Evolutionary conservation across 352 stramenopile species (phyloP), one percentile per base, ranked within the genome.

Genomic region (Globisporangium barbulae): DNA sequence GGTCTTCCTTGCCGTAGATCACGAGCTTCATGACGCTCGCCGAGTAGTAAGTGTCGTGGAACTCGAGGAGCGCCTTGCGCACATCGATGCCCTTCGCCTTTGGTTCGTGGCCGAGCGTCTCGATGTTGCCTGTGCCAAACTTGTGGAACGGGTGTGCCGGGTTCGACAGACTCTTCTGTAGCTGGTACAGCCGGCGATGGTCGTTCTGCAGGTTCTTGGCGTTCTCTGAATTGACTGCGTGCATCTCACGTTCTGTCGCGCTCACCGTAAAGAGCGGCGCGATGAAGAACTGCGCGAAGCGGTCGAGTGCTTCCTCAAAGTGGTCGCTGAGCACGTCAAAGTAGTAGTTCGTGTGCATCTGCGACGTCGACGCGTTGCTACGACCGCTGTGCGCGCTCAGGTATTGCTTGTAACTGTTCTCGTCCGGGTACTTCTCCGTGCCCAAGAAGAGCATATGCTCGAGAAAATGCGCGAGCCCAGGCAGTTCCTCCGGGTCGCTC

Each of bases 381-480:
- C 79, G 86, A 0, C 97, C 97, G 65, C 96, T 96, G 74, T 99
- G 95, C 10, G 83, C 73, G 47, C 82, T 90, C n/a, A 99, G 68
- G 67, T 94, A 99, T 61, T 88, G 76, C 69, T 93, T 89, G 74
- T 98, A 99, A 41, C 82, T 96, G 75, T 98, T 96, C 76, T 99
- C 96, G 45, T 98, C 81, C 5, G 97, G 97, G 73, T 98, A 99
- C 69, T 98, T 97, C 49, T 88, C 70, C 31, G 96, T 99, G 13
- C 97, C 97, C 5, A 99, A 72, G 69, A 99, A 99, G 5, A 99
- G 74, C 95, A 99, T 98, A 83, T 99, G 97, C 73, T 99, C 97
- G 44, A 88, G 65, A 53, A 99, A 97, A 62, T 98, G 92, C 47
- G 92, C 90, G 22, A 97, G 82, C 0, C 92, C 92, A 1, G 92